Base-by-base conservation (phyloP, 495 filamentous ascomycete genomes). In the Chaetomium tenue region DNA sequence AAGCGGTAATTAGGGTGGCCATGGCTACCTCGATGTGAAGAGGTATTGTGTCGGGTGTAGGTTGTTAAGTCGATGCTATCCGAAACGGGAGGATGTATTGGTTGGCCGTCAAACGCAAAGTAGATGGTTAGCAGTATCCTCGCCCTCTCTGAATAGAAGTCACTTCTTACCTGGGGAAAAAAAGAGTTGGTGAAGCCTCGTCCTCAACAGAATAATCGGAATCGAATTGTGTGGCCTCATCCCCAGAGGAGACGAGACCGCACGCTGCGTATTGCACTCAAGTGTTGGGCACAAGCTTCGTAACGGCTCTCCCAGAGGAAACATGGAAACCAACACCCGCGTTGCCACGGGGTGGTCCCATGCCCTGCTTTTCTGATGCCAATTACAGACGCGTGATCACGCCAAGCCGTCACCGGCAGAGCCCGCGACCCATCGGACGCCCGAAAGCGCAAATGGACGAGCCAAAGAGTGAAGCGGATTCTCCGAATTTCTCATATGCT, bases 401-500 rank as follows among this genome's bases (percentile, higher is more conserved):
- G 91, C 86, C 88, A 89, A 91, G 84, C 91, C 92, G 90, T 96
- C 84, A 78, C 91, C 88, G 89, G 91, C 88, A 88, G 93, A 81
- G 60, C 82, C 77, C 67, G 72, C 77, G 66, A 71, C 70, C 66
- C 66, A 76, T 73, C 76, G 74, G 18, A 66, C 71, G 68, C 65
- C 71, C 66, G 70, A 56, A 52, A 64, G 75, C 63, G 74, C 70
- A 50, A 72, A 75, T 75, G 60, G 64, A 63, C 64, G 63, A 67
- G 68, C 77, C 91, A 91, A 37, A 95, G 92, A 93, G 61, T 65
- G 61, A 68, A 70, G 68, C 68, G 5, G 66, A 87, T 97, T 91
- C 93, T 97, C 93, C 93, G 93, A 97, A 96, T 97, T 97, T 96
- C 93, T 95, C 93, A 97, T 94, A 94, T 96, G 93, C 92, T 73